Percentiles rank a stretch among this genome's conserved stretches.
These are phyloP conservation scores for Apiotrichum sp. DNA, from an alignment of 1,284 basidiomycete species.

Conservation along the genomic window DNA sequence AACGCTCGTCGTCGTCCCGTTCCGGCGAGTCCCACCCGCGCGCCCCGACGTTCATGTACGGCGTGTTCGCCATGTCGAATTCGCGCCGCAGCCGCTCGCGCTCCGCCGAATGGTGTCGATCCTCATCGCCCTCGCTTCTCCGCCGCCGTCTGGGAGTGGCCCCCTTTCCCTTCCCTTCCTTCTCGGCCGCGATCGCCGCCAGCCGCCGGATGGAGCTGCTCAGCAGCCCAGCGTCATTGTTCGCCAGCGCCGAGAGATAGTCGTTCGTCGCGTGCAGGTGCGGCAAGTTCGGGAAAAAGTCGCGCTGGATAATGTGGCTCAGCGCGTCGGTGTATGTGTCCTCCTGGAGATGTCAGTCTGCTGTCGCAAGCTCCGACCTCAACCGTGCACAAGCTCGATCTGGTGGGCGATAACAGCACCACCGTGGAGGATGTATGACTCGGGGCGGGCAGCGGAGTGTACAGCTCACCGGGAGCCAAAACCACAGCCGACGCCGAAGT, in stretches of 20 bases:
- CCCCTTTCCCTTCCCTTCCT: conserved; percentile 17
- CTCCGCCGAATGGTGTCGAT: conserved; percentile 1
- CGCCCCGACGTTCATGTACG: conserved; percentile 35
- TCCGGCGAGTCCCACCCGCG: conserved; percentile 41
- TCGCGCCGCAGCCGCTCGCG: conserved; percentile 5
- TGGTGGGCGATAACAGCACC: too few relatives aligned
- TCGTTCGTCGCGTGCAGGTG: conserved; percentile 79
- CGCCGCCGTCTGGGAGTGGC: too few relatives aligned
- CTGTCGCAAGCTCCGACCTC: neutral
- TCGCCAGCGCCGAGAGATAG: conserved; percentile 69
- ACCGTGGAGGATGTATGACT: too few relatives aligned
- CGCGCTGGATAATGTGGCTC: conserved; percentile 89
- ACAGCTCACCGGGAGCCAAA: too few relatives aligned
- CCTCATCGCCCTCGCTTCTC: neutral
- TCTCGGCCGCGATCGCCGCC: conserved; percentile 54
- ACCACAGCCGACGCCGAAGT: too few relatives aligned
- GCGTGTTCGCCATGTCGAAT: neutral
- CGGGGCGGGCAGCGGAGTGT: too few relatives aligned
- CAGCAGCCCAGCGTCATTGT: conserved; percentile 66
- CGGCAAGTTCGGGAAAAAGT: conserved; percentile 91
- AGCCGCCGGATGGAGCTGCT: conserved; percentile 65
- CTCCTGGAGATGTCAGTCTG: conserved; percentile 51
- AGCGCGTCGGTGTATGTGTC: conserved; percentile 89
- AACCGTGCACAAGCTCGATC: too few relatives aligned
- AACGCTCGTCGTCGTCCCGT: conserved; percentile 9